Evolutionary conservation across 208 protist genomes (phyloP).

Genomic region (Trichomonas gallinae): DNA sequence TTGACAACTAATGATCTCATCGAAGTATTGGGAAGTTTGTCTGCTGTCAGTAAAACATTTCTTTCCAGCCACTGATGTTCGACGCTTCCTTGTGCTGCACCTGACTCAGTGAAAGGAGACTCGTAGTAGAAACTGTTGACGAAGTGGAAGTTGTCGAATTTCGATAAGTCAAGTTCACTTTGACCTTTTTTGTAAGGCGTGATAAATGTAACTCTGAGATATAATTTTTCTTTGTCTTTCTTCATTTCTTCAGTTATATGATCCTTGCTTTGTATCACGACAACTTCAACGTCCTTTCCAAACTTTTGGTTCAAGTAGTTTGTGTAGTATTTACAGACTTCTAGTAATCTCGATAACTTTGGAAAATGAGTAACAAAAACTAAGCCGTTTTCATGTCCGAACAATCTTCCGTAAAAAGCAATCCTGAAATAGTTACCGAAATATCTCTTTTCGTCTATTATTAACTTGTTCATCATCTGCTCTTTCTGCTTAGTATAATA

Average conservation of each 20-base stretch:
- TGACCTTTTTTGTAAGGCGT: background rate
- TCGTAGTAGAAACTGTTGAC: background rate
- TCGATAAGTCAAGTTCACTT: background rate
- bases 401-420: background rate
- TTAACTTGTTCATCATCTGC: background rate
- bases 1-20: background rate
- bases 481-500: background rate
- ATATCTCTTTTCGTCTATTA: background rate
- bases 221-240: background rate
- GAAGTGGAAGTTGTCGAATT: background rate
- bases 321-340: background rate
- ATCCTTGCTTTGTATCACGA: background rate
- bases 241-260: background rate
- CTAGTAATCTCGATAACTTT: background rate
- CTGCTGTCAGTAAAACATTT: background rate
- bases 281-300: background rate
- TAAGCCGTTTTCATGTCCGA: background rate
- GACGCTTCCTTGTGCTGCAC: background rate
- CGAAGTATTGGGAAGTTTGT: background rate
- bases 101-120: background rate
- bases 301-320: background rate
- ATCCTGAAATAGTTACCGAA: background rate
- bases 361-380: background rate
- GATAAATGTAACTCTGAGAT: background rate
- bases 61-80: background rate